Evolutionary conservation across 306 rosid genomes (phyloP), one percentile per base, ranked within the genome.

Genomic region (Castanopsis chinensis): DNA sequence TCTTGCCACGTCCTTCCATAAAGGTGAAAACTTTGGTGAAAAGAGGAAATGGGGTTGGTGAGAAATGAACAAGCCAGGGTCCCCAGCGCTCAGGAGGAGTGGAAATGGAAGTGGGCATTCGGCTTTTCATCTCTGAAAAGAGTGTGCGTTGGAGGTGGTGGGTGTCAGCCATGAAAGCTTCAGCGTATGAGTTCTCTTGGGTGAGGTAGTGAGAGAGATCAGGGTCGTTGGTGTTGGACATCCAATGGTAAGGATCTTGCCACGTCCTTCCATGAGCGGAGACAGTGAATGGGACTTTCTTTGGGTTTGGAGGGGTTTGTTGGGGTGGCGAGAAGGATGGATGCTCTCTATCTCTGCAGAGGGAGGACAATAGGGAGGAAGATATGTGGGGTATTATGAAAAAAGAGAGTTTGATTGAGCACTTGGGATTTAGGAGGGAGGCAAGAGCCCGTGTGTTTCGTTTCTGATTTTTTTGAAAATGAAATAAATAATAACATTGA

Each of bases 31-130:
- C 14, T 7, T 32, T 17, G 13, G 27, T 43, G 3, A 60, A 56
- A 73, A 32, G 17, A 74, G 5, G 82, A 81, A 77, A 68, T 43
- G 63, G 79, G 61, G 20, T 25, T 14, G 13, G 68, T 25, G 71
- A 8, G 37, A 64, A 85, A 79, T 21, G 72, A 35, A 79, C 88
- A 3, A 81, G 92, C 99, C 99, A 95, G 80, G 95, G 93, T 67
- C 98, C 97, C 96, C 97, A 95, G 78, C 83, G 90, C 87, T 95
- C 94, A 64, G 98, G 96, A 55, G 99, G 97, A 74, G 97, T 90
- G 82, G 92, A 90, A 85, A 95, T 70, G 73, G 82, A 41, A 67
- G 91, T 2, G 57, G 99, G 91, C 19, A 89, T 84, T 33, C 98
- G 94, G 27, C 75, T 18, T 33, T 79, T 90, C 97, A 95, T 95